Evolutionary conservation across 108 stramenopile species (phyloP).

Genomic region (Cylindrotheca fusiformis): DNA sequence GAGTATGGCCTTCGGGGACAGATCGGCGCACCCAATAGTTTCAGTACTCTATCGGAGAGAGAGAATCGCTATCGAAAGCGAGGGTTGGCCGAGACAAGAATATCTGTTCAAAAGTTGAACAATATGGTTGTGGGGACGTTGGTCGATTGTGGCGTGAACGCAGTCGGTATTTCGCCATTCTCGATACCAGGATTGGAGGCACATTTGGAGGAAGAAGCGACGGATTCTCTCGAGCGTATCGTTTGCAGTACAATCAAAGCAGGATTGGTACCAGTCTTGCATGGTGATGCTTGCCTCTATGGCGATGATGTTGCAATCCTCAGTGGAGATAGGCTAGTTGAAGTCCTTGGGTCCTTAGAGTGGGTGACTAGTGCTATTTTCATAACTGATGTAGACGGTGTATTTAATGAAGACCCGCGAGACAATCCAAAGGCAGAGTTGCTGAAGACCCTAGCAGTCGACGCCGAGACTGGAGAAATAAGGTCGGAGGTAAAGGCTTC

Average conservation of each 20-base stretch:
- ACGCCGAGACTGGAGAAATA: slow-evolving; percentile 26
- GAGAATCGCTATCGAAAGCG: slow-evolving; percentile 11
- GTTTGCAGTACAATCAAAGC: slow-evolving; percentile 47
- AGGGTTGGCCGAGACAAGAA: slow-evolving; percentile 52
- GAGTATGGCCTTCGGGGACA: slow-evolving; percentile 60
- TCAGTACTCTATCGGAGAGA: background rate
- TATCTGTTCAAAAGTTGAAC: slow-evolving; percentile 74
- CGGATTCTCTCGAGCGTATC: slow-evolving; percentile 26
- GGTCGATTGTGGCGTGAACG: slow-evolving; percentile 51
- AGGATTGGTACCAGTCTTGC: slow-evolving; percentile 72
- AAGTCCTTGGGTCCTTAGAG: slow-evolving; percentile 40
- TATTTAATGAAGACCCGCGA: slow-evolving; percentile 62
- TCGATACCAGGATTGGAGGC: slow-evolving; percentile 45
- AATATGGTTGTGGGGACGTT: slow-evolving; percentile 40
- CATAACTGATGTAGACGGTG: slow-evolving; percentile 80
- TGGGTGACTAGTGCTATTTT: slow-evolving; percentile 43
- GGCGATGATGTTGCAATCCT: slow-evolving; percentile 58
- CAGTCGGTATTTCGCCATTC: slow-evolving; percentile 72
- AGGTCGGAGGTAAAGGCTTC: slow-evolving; percentile 37
- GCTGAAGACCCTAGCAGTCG: slow-evolving; percentile 40
- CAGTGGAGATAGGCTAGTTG: slow-evolving; percentile 65
- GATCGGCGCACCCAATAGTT: slow-evolving; percentile 24
- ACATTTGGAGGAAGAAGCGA: slow-evolving; percentile 20
- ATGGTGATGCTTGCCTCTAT: slow-evolving; percentile 83
- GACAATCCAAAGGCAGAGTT: slow-evolving; percentile 42